These are phyloP conservation scores for Jaenimonas drosophilae DNA, from an alignment of 208 protist genomes.

Conservation along the genomic window DNA sequence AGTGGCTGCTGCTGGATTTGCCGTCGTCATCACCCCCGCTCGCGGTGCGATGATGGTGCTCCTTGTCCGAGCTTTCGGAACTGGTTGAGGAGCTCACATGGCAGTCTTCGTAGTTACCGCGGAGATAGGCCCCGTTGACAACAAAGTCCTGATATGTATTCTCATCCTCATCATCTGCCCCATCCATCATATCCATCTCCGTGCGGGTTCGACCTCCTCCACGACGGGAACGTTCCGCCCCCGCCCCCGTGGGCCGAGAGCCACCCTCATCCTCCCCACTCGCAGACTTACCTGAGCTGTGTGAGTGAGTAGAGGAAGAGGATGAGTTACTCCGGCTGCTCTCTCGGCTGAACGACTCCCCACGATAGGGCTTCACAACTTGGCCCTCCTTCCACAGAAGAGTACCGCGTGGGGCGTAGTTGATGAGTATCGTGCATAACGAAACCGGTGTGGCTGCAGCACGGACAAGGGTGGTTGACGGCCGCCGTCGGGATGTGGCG, in stretches of 20 bases:
- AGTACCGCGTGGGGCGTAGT: constrained; percentile 30
- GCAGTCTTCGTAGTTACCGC: constrained; percentile 37
- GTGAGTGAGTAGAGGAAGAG: constrained; percentile 3
- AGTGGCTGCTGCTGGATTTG: background rate
- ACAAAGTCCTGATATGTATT: constrained; percentile 53
- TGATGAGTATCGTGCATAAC: constrained; percentile 62
- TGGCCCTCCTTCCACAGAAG: constrained; percentile 53
- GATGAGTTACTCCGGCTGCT: constrained; percentile 1
- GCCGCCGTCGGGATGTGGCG: constrained; percentile 1
- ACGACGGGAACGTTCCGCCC: background rate
- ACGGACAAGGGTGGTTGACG: constrained; percentile 1
- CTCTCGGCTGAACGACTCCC: constrained; percentile 14
- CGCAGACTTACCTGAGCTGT: background rate
- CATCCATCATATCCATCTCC: background rate
- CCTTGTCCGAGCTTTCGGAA: constrained; percentile 10
- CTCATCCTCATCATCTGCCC: background rate
- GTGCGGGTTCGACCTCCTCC: background rate
- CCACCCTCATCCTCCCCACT: background rate
- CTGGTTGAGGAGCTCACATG: constrained; percentile 4
- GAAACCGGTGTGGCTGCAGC: constrained; percentile 14
- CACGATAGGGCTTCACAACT: constrained; percentile 60
- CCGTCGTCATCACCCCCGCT: constrained; percentile 8
- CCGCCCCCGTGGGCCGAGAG: background rate
- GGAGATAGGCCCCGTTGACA: constrained; percentile 35
- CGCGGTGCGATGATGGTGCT: constrained; percentile 11